Conservation (phyloP, 345 rosid species). For the Leavenworthia alabamica region DNA sequence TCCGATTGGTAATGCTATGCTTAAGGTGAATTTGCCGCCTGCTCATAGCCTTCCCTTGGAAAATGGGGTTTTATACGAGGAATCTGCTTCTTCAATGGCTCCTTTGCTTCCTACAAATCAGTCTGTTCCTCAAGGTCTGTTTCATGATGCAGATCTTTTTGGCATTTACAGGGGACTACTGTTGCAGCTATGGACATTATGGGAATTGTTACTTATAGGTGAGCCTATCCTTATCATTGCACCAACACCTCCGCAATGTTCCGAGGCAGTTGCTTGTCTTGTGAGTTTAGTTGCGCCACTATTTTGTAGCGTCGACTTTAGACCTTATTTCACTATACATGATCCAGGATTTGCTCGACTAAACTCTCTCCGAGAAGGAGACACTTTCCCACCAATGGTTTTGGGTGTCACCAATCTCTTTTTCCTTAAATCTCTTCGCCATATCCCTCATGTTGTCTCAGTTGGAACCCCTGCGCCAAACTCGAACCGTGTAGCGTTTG, state of each 20-base stretch:
- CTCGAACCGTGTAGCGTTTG: slow-evolving; percentile 47
- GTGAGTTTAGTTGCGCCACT: slow-evolving; percentile 89
- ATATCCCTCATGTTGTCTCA: slow-evolving; percentile 80
- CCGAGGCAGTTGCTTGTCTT: slow-evolving; percentile 95
- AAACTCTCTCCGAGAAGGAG: slow-evolving; percentile 73
- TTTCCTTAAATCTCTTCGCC: slow-evolving; percentile 85
- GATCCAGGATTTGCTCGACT: slow-evolving; percentile 72
- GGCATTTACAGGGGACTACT: slow-evolving; percentile 75
- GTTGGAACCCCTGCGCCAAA: slow-evolving; percentile 75
- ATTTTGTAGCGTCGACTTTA: slow-evolving; percentile 80
- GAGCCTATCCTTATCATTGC: slow-evolving; percentile 93
- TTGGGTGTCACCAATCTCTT: slow-evolving; percentile 95
- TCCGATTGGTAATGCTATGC: slow-evolving; percentile 84
- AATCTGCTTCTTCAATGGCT: slow-evolving; percentile 80
- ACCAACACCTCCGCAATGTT: slow-evolving; percentile 92
- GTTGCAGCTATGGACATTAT: slow-evolving; percentile 83
- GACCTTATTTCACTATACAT: slow-evolving; percentile 97
- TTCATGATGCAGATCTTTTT: slow-evolving; percentile 91
- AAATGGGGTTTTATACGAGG: slow-evolving; percentile 51
- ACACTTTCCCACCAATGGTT: slow-evolving; percentile 77
- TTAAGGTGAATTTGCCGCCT: slow-evolving; percentile 88
- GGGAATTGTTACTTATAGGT: slow-evolving; percentile 89
- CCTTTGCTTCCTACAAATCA: slow-evolving; percentile 89
- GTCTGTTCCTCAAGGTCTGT: slow-evolving; percentile 89
- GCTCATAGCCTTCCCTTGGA: slow-evolving; percentile 77